Evolutionary conservation across 441 rosid genomes (phyloP).

Genomic region (Erodium trifolium): DNA sequence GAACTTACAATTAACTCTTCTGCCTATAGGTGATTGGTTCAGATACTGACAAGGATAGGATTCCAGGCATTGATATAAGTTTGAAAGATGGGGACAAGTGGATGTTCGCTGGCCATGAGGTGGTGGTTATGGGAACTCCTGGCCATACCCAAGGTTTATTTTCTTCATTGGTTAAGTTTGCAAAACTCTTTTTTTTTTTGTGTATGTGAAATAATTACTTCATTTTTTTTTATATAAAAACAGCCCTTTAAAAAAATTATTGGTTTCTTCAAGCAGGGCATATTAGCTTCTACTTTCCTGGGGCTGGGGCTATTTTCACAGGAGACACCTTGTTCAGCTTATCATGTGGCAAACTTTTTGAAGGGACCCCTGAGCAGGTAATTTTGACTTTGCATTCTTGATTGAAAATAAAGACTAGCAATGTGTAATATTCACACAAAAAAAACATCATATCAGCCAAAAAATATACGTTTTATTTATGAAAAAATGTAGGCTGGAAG

Average conservation of each 20-base stretch:
- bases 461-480: not conserved
- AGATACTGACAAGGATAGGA: slow-evolving; percentile 57
- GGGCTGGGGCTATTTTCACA: slow-evolving; percentile 75
- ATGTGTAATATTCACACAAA: not conserved
- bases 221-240: too few species aligned
- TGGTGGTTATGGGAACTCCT: slow-evolving; percentile 73
- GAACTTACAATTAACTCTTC: slow-evolving; percentile 12
- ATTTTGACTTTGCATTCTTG: slow-evolving; percentile 2
- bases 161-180: slow-evolving; percentile 10
- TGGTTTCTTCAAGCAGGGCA: slow-evolving; percentile 54
- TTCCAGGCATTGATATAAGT: slow-evolving; percentile 85
- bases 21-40: slow-evolving; percentile 82
- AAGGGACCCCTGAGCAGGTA: slow-evolving; percentile 95
- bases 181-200: not conserved
- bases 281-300: slow-evolving; percentile 87
- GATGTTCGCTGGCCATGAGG: slow-evolving; percentile 99
- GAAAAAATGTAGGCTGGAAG: not conserved
- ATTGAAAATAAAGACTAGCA: too few species aligned
- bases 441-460: not conserved
- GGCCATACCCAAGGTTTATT: slow-evolving; percentile 82
- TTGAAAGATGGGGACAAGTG: slow-evolving; percentile 85
- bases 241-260: not conserved
- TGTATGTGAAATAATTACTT: not conserved
- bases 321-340: slow-evolving; percentile 96
- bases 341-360: slow-evolving; percentile 93